A percentile compares a stretch with the other conserved stretches of the same genome.
Conservation (phyloP, 1,284 basidiomycete genomes). For the Apiotrichum domesticum region DNA sequence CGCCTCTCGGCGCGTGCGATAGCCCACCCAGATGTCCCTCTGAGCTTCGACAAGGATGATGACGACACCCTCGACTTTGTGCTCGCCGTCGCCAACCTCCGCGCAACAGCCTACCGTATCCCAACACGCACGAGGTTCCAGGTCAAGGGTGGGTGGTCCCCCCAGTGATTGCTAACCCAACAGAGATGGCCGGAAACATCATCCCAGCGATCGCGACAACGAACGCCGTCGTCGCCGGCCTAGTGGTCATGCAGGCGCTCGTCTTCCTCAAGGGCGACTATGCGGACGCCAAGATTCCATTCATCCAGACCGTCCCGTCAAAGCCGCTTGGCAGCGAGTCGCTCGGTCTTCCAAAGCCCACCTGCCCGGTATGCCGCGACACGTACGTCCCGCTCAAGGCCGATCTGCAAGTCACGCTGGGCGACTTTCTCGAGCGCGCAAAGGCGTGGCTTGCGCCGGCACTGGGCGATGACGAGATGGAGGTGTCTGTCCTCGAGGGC, state of each 20-base stretch:
- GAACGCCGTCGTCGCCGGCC: conserved; percentile 91
- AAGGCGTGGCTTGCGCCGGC: conserved; percentile 29
- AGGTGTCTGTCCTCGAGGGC: conserved; percentile 69
- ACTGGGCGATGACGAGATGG: conserved; percentile 61
- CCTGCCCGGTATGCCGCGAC: conserved; percentile 80
- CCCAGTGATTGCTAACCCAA: conserved; percentile 9
- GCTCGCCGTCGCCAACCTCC: conserved; percentile 85
- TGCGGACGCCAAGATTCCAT: conserved; percentile 41
- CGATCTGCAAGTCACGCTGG: conserved; percentile 63
- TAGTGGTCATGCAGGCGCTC: conserved; percentile 87
- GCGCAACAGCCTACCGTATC: conserved; percentile 85
- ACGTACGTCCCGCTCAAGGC: conserved; percentile 70
- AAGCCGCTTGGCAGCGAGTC: not conserved
- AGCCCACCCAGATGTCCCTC: conserved; percentile 62
- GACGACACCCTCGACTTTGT: conserved; percentile 96
- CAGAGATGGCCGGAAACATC: conserved; percentile 99
- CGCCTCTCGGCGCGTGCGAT: conserved; percentile 68
- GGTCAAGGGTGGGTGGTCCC: conserved; percentile 66
- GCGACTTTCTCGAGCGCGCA: conserved; percentile 63
- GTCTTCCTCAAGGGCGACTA: conserved; percentile 59
- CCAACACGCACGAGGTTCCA: conserved; percentile 87
- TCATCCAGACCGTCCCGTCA: conserved; percentile 3
- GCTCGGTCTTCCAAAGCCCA: conserved; percentile 60
- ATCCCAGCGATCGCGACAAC: conserved; percentile 99
- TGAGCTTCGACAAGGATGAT: conserved; percentile 97